These are phyloP conservation scores for Chenopodium formosanum DNA, from an alignment of 148 eudicot species.

Conservation along the genomic window DNA sequence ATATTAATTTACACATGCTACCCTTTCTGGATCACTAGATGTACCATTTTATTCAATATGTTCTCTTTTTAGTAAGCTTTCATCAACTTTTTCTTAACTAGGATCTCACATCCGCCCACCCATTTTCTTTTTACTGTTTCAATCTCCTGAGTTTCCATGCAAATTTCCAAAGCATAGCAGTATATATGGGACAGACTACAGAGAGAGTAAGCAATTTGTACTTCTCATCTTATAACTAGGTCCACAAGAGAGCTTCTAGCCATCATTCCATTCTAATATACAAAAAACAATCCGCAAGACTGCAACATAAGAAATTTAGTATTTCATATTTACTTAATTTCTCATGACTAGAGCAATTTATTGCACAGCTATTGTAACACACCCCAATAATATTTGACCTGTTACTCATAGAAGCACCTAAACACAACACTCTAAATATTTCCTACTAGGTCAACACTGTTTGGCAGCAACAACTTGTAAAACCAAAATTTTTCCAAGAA, in stretches of 20 bases:
- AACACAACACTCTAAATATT: background rate
- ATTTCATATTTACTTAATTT: background rate
- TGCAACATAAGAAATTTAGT: background rate
- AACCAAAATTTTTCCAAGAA: no score
- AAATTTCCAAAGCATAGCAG: background rate
- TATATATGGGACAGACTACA: background rate
- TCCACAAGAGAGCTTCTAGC: background rate
- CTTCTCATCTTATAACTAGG: background rate
- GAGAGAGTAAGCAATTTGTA: background rate
- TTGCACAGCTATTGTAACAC: no score
- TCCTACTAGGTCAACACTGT: background rate
- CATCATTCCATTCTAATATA: background rate
- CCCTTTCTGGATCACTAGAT: no score
- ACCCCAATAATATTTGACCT: background rate
- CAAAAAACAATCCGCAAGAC: background rate
- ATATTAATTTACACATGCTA: background rate
- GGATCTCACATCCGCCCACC: background rate
- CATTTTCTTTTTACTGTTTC: no score
- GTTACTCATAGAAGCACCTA: background rate
- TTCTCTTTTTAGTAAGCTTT: background rate
- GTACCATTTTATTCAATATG: no score
- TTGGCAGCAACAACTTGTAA: background rate
- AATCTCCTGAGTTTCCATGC: background rate
- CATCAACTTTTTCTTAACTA: background rate
- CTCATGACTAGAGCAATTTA: no score